Base-by-base conservation (phyloP, 2,329 filamentous ascomycete species). In the Fusarium sambucinum region DNA sequence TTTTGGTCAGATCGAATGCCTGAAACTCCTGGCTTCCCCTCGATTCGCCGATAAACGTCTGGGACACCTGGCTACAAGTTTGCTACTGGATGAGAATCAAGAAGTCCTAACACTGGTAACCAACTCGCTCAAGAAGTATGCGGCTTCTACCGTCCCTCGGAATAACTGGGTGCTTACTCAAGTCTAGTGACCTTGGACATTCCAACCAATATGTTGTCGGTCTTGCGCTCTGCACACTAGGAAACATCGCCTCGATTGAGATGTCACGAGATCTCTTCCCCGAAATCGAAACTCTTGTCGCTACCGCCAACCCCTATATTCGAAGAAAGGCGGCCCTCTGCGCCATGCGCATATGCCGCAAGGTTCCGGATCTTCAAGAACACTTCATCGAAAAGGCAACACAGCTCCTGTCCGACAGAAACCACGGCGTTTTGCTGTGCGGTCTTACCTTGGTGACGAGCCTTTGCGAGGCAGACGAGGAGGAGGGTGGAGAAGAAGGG, bases 161-260 rank as follows among this genome's bases (percentile, higher is more conserved):
- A 40, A 51, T 33, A 40, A n/a, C 40, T 55, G 40, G 48, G 54
- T 59, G 42, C 72, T 75, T 59, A 71, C 63, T 38, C 44, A 40
- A 10, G 27, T 29, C 19, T 56, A 97, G 95, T 85, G 96, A 98
- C 77, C 86, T 99, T 58, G 93, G 94, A 74, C 96, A 99, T 81
- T 94, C 93, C 56, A 99, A 99, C 79, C 96, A 99, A 81, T 99
- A 99, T 80, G 93, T 99, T 66, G 96, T 98, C 72, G 96, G 96
- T 25, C 90, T 99, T 52, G 96, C 96, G 63, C 89, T 99, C 32
- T 97, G 95, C 79, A 97, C 96, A 1, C 88, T 99, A 21, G 96
- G 95, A 72, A 99, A 99, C 79, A 99, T 99, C 74, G 95, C 96
- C 61, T 97, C 95, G 1, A 86, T 98, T 75, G 96, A 99, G 79